Conservation (phyloP, 495 filamentous ascomycete species). For the Podospora pseudoanserina region DNA sequence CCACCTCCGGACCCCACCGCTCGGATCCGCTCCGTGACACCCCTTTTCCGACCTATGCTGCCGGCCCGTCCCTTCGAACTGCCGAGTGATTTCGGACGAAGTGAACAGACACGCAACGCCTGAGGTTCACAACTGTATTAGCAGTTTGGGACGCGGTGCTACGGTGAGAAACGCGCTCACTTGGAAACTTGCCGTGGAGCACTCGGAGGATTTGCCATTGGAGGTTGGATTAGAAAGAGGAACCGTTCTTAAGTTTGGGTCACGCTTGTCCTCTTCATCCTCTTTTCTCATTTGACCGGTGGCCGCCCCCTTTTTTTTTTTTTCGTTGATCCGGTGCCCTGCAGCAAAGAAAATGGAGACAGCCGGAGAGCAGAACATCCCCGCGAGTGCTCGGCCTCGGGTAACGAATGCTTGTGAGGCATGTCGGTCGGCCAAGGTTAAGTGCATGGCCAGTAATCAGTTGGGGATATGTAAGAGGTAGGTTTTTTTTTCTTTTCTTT, state of each 20-base stretch:
- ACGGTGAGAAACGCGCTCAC: not conserved
- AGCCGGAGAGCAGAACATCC: not conserved
- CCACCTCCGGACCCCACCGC: constrained; percentile 16
- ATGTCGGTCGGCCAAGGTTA: constrained; percentile 45
- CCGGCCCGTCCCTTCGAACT: not conserved
- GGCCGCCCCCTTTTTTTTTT: too few relatives aligned
- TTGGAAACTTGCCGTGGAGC: not conserved
- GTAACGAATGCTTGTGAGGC: constrained; percentile 47
- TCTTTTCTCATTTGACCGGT: not conserved
- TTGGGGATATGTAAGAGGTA: constrained; percentile 47
- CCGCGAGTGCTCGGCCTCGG: constrained; percentile 23
- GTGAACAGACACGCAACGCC: not conserved
- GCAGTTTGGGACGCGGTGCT: too few relatives aligned
- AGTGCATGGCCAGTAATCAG: constrained; percentile 42
- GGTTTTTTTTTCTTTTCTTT: constrained; percentile 3
- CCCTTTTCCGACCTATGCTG: not conserved
- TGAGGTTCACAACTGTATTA: too few relatives aligned
- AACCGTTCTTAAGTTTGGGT: not conserved
- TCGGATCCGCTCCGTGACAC: constrained; percentile 9
- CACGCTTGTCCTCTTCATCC: not conserved
- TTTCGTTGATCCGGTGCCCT: not conserved
- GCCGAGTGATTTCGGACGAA: constrained; percentile 9
- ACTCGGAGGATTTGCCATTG: not conserved
- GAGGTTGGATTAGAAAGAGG: not conserved
- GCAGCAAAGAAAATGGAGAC: constrained; percentile 4